Percentiles rank a stretch among this genome's conserved stretches.
Conservation (phyloP, 371 early-diverging fungal genomes). For the Mortierella sp. region DNA sequence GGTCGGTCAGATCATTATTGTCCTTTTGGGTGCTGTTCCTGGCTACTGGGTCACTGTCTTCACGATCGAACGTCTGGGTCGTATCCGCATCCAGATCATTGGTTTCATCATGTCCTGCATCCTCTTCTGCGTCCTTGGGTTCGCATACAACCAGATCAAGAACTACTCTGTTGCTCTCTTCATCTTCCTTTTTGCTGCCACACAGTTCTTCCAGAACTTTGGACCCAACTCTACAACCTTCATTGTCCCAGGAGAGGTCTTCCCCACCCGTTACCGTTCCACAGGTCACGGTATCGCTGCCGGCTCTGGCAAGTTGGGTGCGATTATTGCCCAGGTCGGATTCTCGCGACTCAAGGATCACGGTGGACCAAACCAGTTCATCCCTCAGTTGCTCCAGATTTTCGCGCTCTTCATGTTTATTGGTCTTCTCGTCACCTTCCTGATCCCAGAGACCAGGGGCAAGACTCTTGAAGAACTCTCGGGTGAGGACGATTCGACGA, state of each 20-base stretch:
- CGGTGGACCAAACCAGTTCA: conserved; percentile 71
- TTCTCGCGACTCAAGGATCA: conserved; percentile 78
- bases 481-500: conserved; percentile 32
- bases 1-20: conserved; percentile 86
- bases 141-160: conserved; percentile 61
- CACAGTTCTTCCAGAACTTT: conserved; percentile 91
- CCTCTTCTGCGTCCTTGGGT: conserved; percentile 80
- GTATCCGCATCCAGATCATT: conserved; percentile 82
- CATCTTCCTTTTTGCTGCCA: conserved; percentile 77
- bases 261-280: conserved; percentile 87
- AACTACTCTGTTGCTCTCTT: conserved; percentile 66
- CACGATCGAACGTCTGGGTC: conserved; percentile 82
- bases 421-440: conserved; percentile 71
- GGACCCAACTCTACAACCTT: conserved; percentile 92
- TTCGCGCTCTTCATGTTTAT: conserved; percentile 83
- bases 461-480: conserved; percentile 64
- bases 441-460: conserved; percentile 82
- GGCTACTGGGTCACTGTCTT: conserved; percentile 89
- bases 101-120: conserved; percentile 81
- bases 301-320: conserved; percentile 87
- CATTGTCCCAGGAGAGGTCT: conserved; percentile 86
- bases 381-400: conserved; percentile 75
- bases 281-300: conserved; percentile 92
- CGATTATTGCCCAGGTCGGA: conserved; percentile 81
- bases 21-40: conserved; percentile 85